These are phyloP conservation scores for Hypoxylon lienhwacheense DNA, from an alignment of 495 filamentous ascomycete species.

Conservation along the genomic window DNA sequence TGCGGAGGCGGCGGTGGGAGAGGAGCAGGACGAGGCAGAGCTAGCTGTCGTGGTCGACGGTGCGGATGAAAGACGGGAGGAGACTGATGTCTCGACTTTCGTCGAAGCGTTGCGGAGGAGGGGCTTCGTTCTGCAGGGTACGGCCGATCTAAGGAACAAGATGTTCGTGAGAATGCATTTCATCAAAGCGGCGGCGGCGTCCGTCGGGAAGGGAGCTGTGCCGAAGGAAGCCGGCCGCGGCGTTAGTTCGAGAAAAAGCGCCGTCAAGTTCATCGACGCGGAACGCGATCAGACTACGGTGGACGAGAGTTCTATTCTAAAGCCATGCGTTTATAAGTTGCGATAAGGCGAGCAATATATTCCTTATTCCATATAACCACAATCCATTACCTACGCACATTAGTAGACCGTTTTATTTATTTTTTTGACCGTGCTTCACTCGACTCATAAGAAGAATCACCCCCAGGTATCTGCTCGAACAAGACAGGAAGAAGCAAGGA, in stretches of 20 bases:
- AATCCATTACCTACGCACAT: conserved; percentile 1
- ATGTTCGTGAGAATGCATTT: conserved; percentile 99
- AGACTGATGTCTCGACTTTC: conserved; percentile 87
- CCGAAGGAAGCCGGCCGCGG: conserved; percentile 41
- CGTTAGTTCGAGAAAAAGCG: conserved; percentile 56
- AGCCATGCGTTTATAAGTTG: conserved; percentile 97
- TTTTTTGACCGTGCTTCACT: conserved; percentile 4
- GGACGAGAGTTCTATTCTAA: conserved; percentile 73
- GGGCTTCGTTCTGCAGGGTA: conserved; percentile 74
- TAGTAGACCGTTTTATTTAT: conserved; percentile 4
- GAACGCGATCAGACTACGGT: conserved; percentile 55
- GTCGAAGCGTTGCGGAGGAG: conserved; percentile 75
- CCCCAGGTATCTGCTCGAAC: not conserved
- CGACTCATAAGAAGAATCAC: conserved; percentile 11
- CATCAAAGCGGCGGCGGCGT: conserved; percentile 70
- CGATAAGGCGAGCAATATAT: conserved; percentile 51
- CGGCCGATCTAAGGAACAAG: conserved; percentile 77
- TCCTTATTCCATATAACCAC: conserved; percentile 4
- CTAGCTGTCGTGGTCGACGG: conserved; percentile 57
- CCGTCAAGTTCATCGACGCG: conserved; percentile 56
- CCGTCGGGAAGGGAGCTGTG: conserved; percentile 67
- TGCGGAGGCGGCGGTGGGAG: conserved; percentile 42
- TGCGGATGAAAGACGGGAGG: conserved; percentile 53
- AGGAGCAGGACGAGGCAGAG: conserved; percentile 51
- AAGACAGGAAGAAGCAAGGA: not conserved